phyloP scores from a whole-genome alignment of 2,329 filamentous ascomycete species.

The Blastomyces emzantsi region DNA sequence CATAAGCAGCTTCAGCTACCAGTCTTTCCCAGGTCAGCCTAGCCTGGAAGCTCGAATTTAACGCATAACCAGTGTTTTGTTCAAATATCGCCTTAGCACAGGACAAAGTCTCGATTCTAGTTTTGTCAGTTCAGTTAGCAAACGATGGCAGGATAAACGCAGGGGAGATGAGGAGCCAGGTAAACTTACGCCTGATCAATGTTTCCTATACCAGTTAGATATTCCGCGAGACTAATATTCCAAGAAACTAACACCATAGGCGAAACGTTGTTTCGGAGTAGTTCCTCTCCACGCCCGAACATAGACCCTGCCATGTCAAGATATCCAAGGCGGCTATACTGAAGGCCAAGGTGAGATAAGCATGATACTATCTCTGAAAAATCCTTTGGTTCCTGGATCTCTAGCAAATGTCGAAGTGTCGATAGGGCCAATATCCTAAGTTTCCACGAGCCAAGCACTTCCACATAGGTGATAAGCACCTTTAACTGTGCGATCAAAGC shows the following conservation, averaged over 20 bases:
- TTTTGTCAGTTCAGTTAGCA: slow-evolving; percentile 32
- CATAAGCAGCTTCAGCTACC: slow-evolving; percentile 51
- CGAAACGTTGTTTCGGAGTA: slow-evolving; percentile 35
- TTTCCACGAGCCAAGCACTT: slow-evolving; percentile 48
- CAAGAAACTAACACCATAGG: slow-evolving; percentile 46
- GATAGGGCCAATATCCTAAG: slow-evolving; percentile 42
- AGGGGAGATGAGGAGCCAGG: slow-evolving; percentile 24
- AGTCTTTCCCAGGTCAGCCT: slow-evolving; percentile 44
- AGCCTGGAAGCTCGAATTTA: slow-evolving; percentile 30
- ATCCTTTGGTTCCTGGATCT: slow-evolving; percentile 34
- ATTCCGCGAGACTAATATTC: slow-evolving; percentile 66
- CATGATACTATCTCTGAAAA: slow-evolving; percentile 34
- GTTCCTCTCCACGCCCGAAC: slow-evolving; percentile 51
- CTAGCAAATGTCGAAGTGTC: slow-evolving; percentile 40
- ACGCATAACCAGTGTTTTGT: slow-evolving; percentile 23
- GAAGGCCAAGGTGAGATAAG: slow-evolving; percentile 42
- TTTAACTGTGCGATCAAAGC: slow-evolving; percentile 45
- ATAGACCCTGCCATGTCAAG: slow-evolving; percentile 48
- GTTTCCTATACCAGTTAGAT: slow-evolving; percentile 58
- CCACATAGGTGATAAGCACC: slow-evolving; percentile 48
- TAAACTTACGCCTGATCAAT: slow-evolving; percentile 48
- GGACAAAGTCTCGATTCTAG: slow-evolving; percentile 28
- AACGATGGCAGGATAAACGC: slow-evolving; percentile 27
- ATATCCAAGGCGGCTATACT: slow-evolving; percentile 53
- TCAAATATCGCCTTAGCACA: slow-evolving; percentile 27